phyloP scores from a whole-genome alignment of 2,329 filamentous ascomycete genomes.

The Arthrobotrys entomopaga region DNA sequence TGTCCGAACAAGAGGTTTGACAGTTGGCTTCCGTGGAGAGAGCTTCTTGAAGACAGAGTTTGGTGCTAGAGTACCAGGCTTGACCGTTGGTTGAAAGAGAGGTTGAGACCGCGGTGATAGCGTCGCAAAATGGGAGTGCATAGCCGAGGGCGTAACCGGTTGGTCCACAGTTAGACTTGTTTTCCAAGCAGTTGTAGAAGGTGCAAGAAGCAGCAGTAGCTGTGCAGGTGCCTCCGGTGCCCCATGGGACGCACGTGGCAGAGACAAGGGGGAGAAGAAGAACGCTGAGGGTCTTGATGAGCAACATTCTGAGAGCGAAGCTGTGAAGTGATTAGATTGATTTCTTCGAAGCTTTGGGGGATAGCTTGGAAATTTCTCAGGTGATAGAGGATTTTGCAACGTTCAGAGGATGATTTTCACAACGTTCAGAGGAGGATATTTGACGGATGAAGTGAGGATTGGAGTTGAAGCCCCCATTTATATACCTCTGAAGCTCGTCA shows the following conservation, averaged over 20 bases:
- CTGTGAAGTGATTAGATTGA: background rate
- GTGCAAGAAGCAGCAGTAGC: constrained; percentile 26
- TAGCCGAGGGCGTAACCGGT: constrained; percentile 28
- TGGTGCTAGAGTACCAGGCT: constrained; percentile 36
- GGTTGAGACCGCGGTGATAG: constrained; percentile 24
- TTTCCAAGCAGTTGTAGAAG: constrained; percentile 37
- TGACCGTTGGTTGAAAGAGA: constrained; percentile 30
- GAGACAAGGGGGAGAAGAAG: constrained; percentile 27
- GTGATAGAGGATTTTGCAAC: background rate
- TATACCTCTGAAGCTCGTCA: too few relatives aligned
- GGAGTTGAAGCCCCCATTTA: too few relatives aligned
- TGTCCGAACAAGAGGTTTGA: constrained; percentile 29
- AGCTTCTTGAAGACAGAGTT: constrained; percentile 43
- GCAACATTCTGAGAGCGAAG: constrained; percentile 12
- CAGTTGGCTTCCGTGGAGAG: constrained; percentile 27
- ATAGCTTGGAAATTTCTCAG: background rate
- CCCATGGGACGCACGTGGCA: constrained; percentile 29
- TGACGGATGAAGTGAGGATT: background rate
- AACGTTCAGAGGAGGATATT: background rate
- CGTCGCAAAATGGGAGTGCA: constrained; percentile 42
- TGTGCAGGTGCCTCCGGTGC: constrained; percentile 36
- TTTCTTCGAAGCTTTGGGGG: background rate
- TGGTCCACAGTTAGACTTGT: constrained; percentile 27
- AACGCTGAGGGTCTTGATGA: constrained; percentile 9
- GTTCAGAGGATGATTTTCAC: background rate